Evolutionary conservation across 2,329 filamentous ascomycete genomes (phyloP).

Genomic region (Stachybotrys echinatus): DNA sequence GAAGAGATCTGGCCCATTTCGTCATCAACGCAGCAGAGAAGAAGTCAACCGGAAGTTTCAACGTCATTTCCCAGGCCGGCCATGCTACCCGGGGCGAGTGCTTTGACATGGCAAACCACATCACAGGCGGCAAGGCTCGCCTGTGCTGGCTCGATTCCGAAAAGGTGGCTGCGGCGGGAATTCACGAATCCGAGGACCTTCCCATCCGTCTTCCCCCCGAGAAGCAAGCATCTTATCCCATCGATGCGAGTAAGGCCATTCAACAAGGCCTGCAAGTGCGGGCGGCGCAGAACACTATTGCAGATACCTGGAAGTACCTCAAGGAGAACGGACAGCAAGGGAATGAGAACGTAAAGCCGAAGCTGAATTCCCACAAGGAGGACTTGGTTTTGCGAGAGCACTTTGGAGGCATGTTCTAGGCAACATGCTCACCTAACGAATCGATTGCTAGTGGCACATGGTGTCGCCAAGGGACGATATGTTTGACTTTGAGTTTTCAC

Average conservation of each 20-base stretch:
- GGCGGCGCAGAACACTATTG: slow-evolving; percentile 2
- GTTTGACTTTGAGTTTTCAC: no score
- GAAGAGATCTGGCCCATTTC: slow-evolving; percentile 8
- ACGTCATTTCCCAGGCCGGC: neutral
- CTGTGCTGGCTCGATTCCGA: slow-evolving; percentile 7
- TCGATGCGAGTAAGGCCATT: slow-evolving; percentile 1
- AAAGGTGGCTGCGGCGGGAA: slow-evolving; percentile 1
- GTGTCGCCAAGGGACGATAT: no score
- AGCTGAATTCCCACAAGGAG: slow-evolving; percentile 2
- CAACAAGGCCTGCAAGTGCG: slow-evolving; percentile 4
- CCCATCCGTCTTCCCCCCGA: slow-evolving; percentile 5
- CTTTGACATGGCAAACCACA: slow-evolving; percentile 3
- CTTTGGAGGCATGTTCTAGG: neutral
- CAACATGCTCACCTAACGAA: no score
- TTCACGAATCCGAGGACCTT: slow-evolving; percentile 3
- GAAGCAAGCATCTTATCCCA: neutral
- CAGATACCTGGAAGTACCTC: slow-evolving; percentile 8
- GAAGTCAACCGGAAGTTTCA: slow-evolving; percentile 2
- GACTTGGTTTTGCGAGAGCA: neutral
- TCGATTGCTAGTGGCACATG: no score
- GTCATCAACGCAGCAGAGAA: slow-evolving; percentile 6
- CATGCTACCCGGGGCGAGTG: slow-evolving; percentile 3
- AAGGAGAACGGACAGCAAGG: neutral
- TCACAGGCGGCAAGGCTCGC: neutral
- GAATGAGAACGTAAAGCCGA: neutral